Percentiles rank a stretch among this genome's conserved stretches.
These are phyloP conservation scores for Aspergillus pseudonomiae DNA, from an alignment of 2,329 filamentous ascomycete species.

Conservation along the genomic window DNA sequence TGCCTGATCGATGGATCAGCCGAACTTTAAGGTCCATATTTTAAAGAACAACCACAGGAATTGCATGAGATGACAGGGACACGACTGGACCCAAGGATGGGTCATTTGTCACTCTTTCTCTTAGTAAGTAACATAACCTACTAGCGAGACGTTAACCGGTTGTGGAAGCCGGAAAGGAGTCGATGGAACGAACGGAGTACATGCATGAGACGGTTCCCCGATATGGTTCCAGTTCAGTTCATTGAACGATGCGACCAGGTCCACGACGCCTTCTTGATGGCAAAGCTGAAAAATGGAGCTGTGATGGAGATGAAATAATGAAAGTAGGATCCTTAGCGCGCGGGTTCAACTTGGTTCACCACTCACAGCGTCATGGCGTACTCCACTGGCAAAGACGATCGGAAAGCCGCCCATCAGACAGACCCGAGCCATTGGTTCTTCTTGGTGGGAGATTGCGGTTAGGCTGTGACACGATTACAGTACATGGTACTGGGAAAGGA, in stretches of 20 bases:
- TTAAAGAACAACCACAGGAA: slow-evolving; percentile 19
- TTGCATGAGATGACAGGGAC: slow-evolving; percentile 17
- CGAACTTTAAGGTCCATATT: slow-evolving; percentile 16
- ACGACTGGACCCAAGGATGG: slow-evolving; percentile 12
- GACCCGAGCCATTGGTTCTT: slow-evolving; percentile 19
- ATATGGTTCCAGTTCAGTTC: neutral
- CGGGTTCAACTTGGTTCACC: slow-evolving; percentile 19
- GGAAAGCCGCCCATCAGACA: slow-evolving; percentile 16
- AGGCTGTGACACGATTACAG: slow-evolving; percentile 1
- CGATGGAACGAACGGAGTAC: neutral
- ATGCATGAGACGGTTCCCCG: neutral
- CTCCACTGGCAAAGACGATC: slow-evolving; percentile 22
- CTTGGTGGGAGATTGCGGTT: slow-evolving; percentile 6
- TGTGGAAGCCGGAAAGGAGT: neutral
- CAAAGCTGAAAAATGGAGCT: slow-evolving; percentile 17
- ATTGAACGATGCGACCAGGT: neutral
- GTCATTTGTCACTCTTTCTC: neutral
- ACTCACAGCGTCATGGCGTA: slow-evolving; percentile 10
- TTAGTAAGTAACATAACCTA: neutral
- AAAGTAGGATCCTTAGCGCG: slow-evolving; percentile 6
- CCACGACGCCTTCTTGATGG: neutral
- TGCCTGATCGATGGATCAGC: slow-evolving; percentile 17
- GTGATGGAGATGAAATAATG: slow-evolving; percentile 6
- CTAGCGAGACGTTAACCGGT: neutral
- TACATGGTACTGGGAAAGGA: neutral